These are phyloP conservation scores for Tritrichomonas musculus DNA, from an alignment of 208 protist genomes.

Conservation along the genomic window DNA sequence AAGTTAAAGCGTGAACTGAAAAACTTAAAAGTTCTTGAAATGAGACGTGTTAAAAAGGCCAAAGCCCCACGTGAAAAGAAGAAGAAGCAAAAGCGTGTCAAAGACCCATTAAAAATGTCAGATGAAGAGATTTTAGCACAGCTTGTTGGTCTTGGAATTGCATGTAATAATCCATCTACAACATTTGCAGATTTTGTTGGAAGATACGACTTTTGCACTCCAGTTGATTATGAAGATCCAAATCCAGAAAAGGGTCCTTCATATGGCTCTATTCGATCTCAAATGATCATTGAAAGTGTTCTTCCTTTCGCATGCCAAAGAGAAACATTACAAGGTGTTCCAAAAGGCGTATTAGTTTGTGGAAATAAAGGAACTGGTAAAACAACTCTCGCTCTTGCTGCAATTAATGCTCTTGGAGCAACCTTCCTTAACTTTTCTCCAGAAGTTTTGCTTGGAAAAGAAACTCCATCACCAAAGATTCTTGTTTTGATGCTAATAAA, in stretches of 20 bases:
- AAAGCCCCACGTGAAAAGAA: not conserved
- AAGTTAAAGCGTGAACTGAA: not conserved
- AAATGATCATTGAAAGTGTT: not conserved
- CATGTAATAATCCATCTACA: not conserved
- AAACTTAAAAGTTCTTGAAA: constrained; percentile 5
- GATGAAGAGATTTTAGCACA: not conserved
- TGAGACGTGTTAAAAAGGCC: not conserved
- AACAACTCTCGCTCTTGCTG: not conserved
- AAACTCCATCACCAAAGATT: not conserved
- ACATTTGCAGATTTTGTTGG: constrained; percentile 22
- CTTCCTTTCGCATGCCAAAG: not conserved
- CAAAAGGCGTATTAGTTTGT: not conserved
- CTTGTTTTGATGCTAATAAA: not conserved
- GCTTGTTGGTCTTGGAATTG: not conserved
- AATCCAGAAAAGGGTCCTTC: not conserved
- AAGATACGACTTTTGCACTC: not conserved
- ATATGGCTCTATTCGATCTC: not conserved
- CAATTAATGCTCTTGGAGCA: not conserved
- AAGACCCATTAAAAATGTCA: not conserved
- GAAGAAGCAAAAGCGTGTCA: not conserved
- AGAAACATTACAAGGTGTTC: not conserved
- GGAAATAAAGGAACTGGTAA: not conserved
- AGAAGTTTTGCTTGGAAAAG: not conserved
- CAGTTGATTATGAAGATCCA: not conserved
- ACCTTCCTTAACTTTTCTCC: not conserved